Evolutionary conservation across 768 basidiomycete species (phyloP), one percentile per base, ranked within the genome.

Genomic region (Lactarius hatsudake): DNA sequence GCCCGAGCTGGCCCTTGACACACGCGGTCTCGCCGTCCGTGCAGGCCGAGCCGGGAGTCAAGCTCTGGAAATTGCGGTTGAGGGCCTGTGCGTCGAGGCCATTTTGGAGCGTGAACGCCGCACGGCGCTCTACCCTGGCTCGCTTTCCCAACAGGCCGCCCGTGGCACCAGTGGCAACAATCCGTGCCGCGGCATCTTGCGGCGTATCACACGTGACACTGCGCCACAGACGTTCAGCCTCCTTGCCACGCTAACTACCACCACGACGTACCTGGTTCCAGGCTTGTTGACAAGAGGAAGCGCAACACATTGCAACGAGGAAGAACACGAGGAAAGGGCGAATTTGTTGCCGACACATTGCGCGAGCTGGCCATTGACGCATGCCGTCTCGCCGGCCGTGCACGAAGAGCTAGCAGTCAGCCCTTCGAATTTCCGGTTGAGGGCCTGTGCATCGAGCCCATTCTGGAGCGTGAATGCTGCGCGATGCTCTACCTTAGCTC

Each of bases 361-460:
- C 13, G 72, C 74, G 42, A 73, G 60, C 26, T 61, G 34, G 43
- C 61, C 67, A 15, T 60, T 2, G 18, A 71, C 56, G 68, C 67
- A 69, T 32, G 65, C 63, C 30, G 69, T 28, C 64, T 73, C 71
- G 74, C 80, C 81, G 71, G 55, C 75, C 70, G 45, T 80, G 72
- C 68, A 80, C 53, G 71, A 69, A 72, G 63, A 79, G 74, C 61
- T 76, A 17, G 70, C 30, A 10, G 66, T 60, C n/a, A 74, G 58
- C 17, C 62, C 62, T 32, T 57, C 32, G 70, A 74, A 74, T 36
- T 72, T 55, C 4, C 12, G 26, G 59, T 75, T 75, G 45, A 74
- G 69, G 13, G 69, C 68, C 61, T 75, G 70, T 20, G 74, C 74
- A 13, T 73, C 73, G 18, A 61, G 36, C 8, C 72, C 74, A 42